Conservation (phyloP, 2,329 filamentous ascomycete species). For the Cercospora canescens region DNA sequence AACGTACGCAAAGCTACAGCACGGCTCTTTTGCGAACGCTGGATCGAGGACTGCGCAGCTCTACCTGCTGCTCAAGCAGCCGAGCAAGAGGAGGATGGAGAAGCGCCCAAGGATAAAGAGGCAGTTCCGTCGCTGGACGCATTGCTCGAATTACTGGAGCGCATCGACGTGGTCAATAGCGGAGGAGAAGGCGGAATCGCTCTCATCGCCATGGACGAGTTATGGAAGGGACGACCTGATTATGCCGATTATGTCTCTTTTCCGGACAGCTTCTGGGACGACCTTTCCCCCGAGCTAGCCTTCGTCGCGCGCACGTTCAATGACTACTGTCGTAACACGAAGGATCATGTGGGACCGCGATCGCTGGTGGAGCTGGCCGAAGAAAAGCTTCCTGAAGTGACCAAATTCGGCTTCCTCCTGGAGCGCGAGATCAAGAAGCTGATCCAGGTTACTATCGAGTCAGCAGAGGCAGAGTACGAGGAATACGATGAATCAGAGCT, state of each 20-base stretch:
- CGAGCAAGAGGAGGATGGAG: conserved; percentile 54
- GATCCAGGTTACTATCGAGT: conserved; percentile 62
- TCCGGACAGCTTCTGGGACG: conserved; percentile 73
- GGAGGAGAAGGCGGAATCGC: conserved; percentile 88
- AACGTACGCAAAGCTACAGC: conserved; percentile 90
- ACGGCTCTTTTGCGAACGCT: conserved; percentile 88
- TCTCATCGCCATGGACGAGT: conserved; percentile 89
- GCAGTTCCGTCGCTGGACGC: conserved; percentile 74
- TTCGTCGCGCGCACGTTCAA: conserved; percentile 94
- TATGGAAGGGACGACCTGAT: conserved; percentile 90
- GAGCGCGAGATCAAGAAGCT: conserved; percentile 75
- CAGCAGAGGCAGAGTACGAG: conserved; percentile 54
- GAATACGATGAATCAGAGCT: conserved; percentile 70
- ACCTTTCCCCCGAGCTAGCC: conserved; percentile 77
- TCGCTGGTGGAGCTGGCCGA: conserved; percentile 76
- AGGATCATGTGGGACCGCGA: conserved; percentile 60
- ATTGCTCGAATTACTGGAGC: conserved; percentile 84
- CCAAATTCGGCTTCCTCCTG: conserved; percentile 82
- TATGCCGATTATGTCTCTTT: conserved; percentile 73
- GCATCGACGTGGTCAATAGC: conserved; percentile 89
- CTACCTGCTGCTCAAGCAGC: conserved; percentile 60
- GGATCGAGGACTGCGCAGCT: conserved; percentile 93
- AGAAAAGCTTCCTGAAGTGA: conserved; percentile 94
- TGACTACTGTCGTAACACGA: conserved; percentile 78
- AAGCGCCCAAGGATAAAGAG: conserved; percentile 47